These are phyloP conservation scores for Epichloe elymi DNA, from an alignment of 2,329 filamentous ascomycete species.

Conservation along the genomic window DNA sequence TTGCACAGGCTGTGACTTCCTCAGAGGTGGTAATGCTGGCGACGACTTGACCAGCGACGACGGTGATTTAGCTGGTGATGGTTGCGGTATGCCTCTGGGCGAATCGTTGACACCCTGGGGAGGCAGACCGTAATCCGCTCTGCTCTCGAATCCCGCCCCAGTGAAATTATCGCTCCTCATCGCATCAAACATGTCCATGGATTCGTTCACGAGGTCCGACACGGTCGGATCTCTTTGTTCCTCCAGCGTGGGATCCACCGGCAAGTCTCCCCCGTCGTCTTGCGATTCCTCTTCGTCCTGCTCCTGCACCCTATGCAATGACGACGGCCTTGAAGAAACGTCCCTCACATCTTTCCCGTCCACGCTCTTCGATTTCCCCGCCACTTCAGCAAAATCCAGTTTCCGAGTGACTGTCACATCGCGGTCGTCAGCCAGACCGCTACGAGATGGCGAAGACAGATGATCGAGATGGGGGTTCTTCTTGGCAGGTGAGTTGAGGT, in stretches of 20 bases:
- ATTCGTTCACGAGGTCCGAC: constrained; percentile 25
- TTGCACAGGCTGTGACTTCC: neutral
- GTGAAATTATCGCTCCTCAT: constrained; percentile 12
- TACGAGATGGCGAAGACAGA: constrained; percentile 35
- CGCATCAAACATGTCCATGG: constrained; percentile 28
- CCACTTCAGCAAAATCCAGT: constrained; percentile 34
- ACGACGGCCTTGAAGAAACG: constrained; percentile 8
- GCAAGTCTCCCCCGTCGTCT: constrained; percentile 8
- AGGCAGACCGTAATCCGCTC: constrained; percentile 5
- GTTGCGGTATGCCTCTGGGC: constrained; percentile 5
- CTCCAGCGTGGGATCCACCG: constrained; percentile 6
- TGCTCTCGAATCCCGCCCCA: constrained; percentile 1
- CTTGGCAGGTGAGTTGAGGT: constrained; percentile 46
- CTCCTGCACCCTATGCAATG: neutral
- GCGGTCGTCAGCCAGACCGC: constrained; percentile 20
- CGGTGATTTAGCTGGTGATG: neutral
- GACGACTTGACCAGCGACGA: neutral
- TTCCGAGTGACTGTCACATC: constrained; percentile 35
- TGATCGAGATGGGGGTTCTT: constrained; percentile 45
- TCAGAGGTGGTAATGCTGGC: neutral
- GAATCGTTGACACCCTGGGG: neutral
- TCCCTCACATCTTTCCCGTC: constrained; percentile 12
- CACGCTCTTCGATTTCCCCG: constrained; percentile 4
- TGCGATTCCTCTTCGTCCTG: constrained; percentile 14
- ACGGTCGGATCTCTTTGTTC: constrained; percentile 18